Conservation (phyloP, 2,329 filamentous ascomycete species). For the Periconia digitata region DNA sequence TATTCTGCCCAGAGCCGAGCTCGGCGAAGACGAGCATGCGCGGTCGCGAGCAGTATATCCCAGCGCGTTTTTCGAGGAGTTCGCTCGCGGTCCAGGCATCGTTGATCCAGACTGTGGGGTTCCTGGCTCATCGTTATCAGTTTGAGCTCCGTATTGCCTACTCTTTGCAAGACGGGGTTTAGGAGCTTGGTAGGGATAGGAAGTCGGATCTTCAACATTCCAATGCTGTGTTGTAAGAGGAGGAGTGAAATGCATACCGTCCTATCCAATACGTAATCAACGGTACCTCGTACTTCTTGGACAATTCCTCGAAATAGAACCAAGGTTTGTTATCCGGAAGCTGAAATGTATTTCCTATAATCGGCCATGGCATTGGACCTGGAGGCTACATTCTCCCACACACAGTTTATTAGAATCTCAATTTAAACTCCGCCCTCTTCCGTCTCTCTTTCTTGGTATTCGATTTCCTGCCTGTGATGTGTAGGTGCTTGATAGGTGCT, state of each 20-base stretch:
- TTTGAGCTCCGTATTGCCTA: neutral
- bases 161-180: neutral
- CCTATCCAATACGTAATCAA: constrained; percentile 60
- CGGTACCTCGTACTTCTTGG: constrained; percentile 52
- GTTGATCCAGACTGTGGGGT: constrained; percentile 46
- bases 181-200: too few species aligned
- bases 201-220: too few species aligned
- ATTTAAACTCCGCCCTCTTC: too few species aligned
- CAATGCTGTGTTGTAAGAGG: neutral
- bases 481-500: too few species aligned
- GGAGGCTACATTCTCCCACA: constrained; percentile 47
- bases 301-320: constrained; percentile 59
- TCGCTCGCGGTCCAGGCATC: constrained; percentile 55
- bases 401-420: neutral
- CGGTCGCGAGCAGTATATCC: constrained; percentile 55
- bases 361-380: constrained; percentile 56
- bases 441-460: too few species aligned
- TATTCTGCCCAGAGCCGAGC: constrained; percentile 36
- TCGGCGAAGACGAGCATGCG: constrained; percentile 51
- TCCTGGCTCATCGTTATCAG: constrained; percentile 18
- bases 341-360: constrained; percentile 59
- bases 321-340: constrained; percentile 59
- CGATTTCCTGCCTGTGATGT: too few species aligned
- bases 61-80: constrained; percentile 55
- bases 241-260: constrained; percentile 22